Percentiles rank a stretch among this genome's conserved stretches.
phyloP scores from a whole-genome alignment of 2,329 filamentous ascomycete genomes.

The Xylariales sp. region DNA sequence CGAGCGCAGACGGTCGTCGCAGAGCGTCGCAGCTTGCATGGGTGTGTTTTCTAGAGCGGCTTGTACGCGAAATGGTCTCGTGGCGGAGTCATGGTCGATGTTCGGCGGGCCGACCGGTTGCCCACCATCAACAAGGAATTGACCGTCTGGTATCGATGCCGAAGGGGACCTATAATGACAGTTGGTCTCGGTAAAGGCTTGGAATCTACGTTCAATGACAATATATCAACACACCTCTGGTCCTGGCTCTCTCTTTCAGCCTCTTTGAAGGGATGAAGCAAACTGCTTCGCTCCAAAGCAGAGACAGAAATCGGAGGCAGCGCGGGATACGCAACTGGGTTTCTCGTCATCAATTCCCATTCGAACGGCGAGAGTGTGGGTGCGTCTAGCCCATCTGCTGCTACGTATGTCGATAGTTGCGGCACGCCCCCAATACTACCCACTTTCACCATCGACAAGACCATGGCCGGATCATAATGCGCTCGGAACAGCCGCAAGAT shows the following conservation, averaged over 20 bases:
- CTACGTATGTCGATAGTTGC: background rate
- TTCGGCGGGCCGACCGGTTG: no score
- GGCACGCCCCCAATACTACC: background rate
- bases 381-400: no score
- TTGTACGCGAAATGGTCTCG: no score
- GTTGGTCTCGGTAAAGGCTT: no score
- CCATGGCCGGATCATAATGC: background rate
- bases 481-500: background rate
- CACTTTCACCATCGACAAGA: background rate
- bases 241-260: no score
- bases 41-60: no score
- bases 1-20: slow-evolving; percentile 22
- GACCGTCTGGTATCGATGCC: no score
- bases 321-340: slow-evolving; percentile 1
- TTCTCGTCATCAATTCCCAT: background rate
- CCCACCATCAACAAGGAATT: no score
- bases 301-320: background rate
- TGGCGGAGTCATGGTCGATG: no score
- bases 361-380: background rate
- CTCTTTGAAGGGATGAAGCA: background rate
- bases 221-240: no score
- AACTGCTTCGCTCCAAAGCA: background rate
- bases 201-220: no score
- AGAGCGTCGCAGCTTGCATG: slow-evolving; percentile 12
- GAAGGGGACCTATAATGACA: no score